A percentile compares a stretch with the other conserved stretches of the same genome.
These are phyloP conservation scores for Phytophthora aleatoria DNA, from an alignment of 352 stramenopile species.

Conservation along the genomic window DNA sequence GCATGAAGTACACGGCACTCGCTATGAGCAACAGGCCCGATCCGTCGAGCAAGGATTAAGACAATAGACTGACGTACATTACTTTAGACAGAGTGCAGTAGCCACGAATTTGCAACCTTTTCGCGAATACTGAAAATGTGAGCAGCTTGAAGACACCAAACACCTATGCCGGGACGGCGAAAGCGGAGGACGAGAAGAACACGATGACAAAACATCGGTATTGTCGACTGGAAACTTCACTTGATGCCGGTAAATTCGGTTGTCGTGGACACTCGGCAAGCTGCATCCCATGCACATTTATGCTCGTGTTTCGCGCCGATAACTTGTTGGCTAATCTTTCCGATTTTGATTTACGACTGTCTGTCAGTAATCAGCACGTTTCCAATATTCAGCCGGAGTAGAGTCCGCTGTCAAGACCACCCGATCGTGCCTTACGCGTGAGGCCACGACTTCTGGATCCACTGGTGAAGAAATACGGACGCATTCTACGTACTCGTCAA, in stretches of 20 bases:
- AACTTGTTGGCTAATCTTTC: background rate
- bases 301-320: too few species aligned
- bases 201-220: too few species aligned
- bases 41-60: conserved; percentile 22
- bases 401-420: conserved; percentile 5
- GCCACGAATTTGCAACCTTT: too few species aligned
- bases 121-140: too few species aligned
- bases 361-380: background rate
- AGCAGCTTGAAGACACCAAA: too few species aligned
- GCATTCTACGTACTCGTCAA: background rate
- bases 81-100: too few species aligned
- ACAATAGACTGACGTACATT: background rate
- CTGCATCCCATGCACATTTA: too few species aligned
- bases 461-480: background rate
- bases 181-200: too few species aligned
- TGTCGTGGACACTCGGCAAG: too few species aligned
- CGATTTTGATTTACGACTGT: conserved; percentile 6
- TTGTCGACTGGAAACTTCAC: too few species aligned
- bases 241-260: too few species aligned
- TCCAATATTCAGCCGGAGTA: conserved; percentile 5
- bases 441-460: background rate
- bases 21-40: conserved; percentile 69
- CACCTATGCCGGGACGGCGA: too few species aligned
- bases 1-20: conserved; percentile 86
- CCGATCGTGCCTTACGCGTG: conserved; percentile 7